Base-by-base conservation (phyloP, 768 basidiomycete genomes). In the Hericium rajendrae region DNA sequence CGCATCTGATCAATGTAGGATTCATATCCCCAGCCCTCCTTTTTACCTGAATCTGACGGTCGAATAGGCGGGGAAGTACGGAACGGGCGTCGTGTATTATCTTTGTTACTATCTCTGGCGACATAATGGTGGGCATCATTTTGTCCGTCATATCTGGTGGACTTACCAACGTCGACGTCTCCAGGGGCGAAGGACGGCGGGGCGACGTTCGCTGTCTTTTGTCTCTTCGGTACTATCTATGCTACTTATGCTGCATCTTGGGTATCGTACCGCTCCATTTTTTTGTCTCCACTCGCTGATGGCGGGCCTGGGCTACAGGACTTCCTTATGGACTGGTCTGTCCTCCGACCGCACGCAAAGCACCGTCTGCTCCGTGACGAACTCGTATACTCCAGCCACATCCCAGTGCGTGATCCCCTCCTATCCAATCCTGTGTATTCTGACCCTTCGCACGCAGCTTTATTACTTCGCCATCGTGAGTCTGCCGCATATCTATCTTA, bases 281-380 rank as follows among this genome's bases (percentile, higher is more conserved):
- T 32, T 8, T 2, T 2, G 32, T 32, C 32, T 2, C 32, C 6
- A 2, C 6, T 32, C 9, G 32, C 32, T 32, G 32, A 32, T 32
- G 32, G 1, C 32, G 6, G 32, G 4, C 6, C 6, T 8, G 32
- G 32, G 8, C 32, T 32, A 8, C 61, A 91, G 92, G 93, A 97
- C 64, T 69, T 92, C 37, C 66, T 86, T 10, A 88, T 94, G 82
- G 95, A 98, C 69, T 97, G 95, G 95, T 91, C 88, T 1, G 67
- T 98, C 48, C 73, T 92, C 46, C 76, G 81, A 57, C 74, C 78
- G 4, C 83, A 74, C 57, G 73, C 76, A 8, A 73, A 64, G 59
- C 75, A 87, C 60, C 79, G 73, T 18, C 72, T 90, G 41, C 77
- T 98, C 2, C 83, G 97, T 16, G 69, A 74, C 4, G 89, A 94